Base-by-base conservation (phyloP, 2,329 filamentous ascomycete species). In the Sporothrix brunneoviolacea region DNA sequence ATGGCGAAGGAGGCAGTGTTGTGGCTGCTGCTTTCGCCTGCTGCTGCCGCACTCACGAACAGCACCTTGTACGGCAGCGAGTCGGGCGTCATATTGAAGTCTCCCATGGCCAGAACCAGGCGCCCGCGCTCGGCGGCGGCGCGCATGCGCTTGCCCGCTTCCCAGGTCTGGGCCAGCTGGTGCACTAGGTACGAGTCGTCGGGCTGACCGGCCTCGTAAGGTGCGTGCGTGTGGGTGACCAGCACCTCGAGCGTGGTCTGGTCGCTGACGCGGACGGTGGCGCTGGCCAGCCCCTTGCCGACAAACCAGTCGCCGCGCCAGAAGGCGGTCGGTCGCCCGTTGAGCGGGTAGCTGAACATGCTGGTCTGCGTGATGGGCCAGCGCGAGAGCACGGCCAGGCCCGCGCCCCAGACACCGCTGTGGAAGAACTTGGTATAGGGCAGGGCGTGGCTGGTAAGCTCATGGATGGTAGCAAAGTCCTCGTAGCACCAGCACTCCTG, bases 241-340 rank as follows among this genome's bases (percentile, higher is more conserved):
- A 97, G 96, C 2, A 97, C 88, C 62, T 96, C 89, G 16, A 89
- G 74, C 10, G 91, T 70, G 4, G 27, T 85, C 53, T 78, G 77
- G 39, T 67, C 65, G 1, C 70, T 76, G 58, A 86, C 84, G 4
- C 86, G 75, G 58, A 97, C 85, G 55, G 79, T 79, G 3, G 91
- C 91, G 62, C 80, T 86, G 7, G 91, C 93, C 37, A 97, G 83
- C 15, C 93, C 93, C 65, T 97, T 97, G 0, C 93, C 93, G 9
- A 96, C 91, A 63, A 83, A 97, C 89, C 91, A 97, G 67, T 97
- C 91, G 10, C 93, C 93, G 54, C 91, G 77, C 70, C 86, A 96
- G 68, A 97, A 95, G 4, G 91, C 91, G 9, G 90, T 91, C 6
- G 93, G 93, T 16, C 91, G 80, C 16, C 93, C 93, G 65, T 95